Conservation (phyloP, 139 green algal genomes). For the Chlamydomonas asymmetrica region DNA sequence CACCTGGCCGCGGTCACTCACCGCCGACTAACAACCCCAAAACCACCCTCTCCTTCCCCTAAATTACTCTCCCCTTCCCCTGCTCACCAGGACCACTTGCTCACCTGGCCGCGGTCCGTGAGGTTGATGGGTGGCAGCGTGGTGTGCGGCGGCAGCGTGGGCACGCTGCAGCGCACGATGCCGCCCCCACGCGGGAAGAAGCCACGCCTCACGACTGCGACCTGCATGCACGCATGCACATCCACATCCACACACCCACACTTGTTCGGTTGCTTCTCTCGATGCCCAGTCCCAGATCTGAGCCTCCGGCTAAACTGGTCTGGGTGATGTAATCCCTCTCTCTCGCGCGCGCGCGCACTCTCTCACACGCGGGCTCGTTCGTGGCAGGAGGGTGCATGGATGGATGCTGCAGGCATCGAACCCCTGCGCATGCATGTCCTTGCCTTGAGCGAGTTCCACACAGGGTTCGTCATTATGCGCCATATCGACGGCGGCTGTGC, state of each 20-base stretch:
- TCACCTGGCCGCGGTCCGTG: conserved; percentile 44
- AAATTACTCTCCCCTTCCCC: too few species aligned
- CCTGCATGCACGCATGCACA: conserved; percentile 2
- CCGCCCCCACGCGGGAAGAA: conserved; percentile 81
- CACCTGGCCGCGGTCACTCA: conserved; percentile 13
- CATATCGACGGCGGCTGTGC: too few species aligned
- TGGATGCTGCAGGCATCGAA: not conserved
- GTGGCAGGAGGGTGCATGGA: not conserved
- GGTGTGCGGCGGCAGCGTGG: conserved; percentile 34
- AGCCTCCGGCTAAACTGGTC: too few species aligned
- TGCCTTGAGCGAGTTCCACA: too few species aligned
- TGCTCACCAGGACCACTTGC: too few species aligned
- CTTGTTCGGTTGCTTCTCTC: not conserved
- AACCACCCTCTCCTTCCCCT: too few species aligned
- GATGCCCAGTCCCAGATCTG: too few species aligned
- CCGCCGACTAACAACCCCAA: too few species aligned
- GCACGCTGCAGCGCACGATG: conserved; percentile 31
- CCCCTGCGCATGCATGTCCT: too few species aligned
- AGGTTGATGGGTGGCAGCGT: conserved; percentile 61
- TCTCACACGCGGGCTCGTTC: not conserved
- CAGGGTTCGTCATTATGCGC: too few species aligned
- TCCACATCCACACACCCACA: not conserved
- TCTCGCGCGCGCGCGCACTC: not conserved
- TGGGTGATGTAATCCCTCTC: too few species aligned
- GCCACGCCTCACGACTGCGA: conserved; percentile 57